Base-by-base conservation (phyloP, 148 eudicot genomes). In the Chenopodium quinoa region DNA sequence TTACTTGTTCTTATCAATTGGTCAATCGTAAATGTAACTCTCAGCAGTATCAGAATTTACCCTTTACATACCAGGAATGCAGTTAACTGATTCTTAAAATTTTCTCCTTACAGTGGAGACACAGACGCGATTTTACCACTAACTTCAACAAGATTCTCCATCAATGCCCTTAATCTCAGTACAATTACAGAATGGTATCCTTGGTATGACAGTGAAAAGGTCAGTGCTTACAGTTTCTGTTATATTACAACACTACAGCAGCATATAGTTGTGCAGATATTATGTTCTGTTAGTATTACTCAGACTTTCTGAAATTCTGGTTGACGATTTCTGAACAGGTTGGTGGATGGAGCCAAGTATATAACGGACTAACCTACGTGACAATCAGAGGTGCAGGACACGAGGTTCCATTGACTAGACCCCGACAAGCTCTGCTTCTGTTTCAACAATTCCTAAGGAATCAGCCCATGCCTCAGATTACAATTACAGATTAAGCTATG, bases 61-160 rank as follows among this genome's bases (percentile, higher is more conserved):
- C 52, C 52, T 48, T 48, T 12, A n/a, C 68, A 8, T 8, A 64
- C 27, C 6, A 27, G 34, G 12, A 23, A 17, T n/a, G 0, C 40
- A 48, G 12, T 23, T 72, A 56, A 71, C 73, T 58, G 44, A 75
- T 37, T 17, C 70, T 64, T 17, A 11, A 4, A 17, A 16, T 17
- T 3, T 11, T 63, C 4, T 58, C 23, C 14, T 50, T 34, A 29
- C 77, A 84, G 86, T 65, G 86, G 86, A 10, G 86, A 84, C 64
- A 84, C 85, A 14, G 90, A 88, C 31, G 90, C 85, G 7, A 83
- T 86, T 64, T 37, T 86, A 81, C 90, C 90, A 44, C 67, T 88
- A n/a, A 88, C 90, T 12, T 79, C 88, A 4, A 86, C 90, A 22
- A 71, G 90, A 82, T 84, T 84, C 65, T 84, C 90, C 37, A 82